Evolutionary conservation across 176 grass and related monocot genomes (phyloP).

Genomic region (Pharus latifolius): DNA sequence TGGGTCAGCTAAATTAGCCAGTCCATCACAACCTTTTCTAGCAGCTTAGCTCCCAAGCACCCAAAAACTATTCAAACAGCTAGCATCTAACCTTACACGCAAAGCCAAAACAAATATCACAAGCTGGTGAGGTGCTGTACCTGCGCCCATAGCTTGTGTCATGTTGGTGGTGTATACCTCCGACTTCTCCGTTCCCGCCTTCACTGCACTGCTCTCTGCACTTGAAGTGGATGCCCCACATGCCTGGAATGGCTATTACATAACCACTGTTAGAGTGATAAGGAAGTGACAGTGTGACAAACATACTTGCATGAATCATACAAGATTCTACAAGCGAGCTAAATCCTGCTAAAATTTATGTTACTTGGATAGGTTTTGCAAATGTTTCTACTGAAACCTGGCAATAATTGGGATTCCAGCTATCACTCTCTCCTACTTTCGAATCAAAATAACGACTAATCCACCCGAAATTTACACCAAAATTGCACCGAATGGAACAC

Average conservation of each 20-base stretch:
- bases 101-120: not conserved
- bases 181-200: slow-evolving; percentile 44
- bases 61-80: not conserved
- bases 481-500: not conserved
- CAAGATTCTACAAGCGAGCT: not conserved
- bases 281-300: not conserved
- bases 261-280: not conserved
- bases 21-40: not conserved
- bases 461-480: not conserved
- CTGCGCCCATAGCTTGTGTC: slow-evolving; percentile 93
- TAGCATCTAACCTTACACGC: not conserved
- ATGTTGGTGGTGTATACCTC: slow-evolving; percentile 66
- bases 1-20: not conserved
- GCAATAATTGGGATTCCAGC: not conserved
- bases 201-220: slow-evolving; percentile 27
- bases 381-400: too few species aligned
- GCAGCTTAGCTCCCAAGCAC: too few species aligned
- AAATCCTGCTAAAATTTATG: not conserved
- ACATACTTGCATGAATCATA: not conserved
- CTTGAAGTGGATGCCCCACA: slow-evolving; percentile 30
- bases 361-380: too few species aligned
- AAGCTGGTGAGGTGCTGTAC: not conserved
- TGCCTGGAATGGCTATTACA: slow-evolving; percentile 23
- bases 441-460: not conserved
- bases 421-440: not conserved